These are phyloP conservation scores for Rhodocollybia butyracea DNA, from an alignment of 768 basidiomycete species.

Conservation along the genomic window DNA sequence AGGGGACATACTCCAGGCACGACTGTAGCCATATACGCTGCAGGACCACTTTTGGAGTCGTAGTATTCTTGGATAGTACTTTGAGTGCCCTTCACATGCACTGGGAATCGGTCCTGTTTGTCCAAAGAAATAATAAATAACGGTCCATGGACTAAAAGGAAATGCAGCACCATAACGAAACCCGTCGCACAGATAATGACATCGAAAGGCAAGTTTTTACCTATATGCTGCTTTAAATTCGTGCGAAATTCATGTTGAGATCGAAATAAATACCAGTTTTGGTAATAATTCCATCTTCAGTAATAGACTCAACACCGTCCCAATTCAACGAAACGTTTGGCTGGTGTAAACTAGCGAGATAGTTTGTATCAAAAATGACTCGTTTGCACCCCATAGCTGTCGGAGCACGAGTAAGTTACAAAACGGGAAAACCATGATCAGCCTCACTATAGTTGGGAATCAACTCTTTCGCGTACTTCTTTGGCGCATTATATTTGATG, in stretches of 20 bases:
- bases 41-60: slow-evolving; percentile 34
- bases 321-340: slow-evolving; percentile 50
- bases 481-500: slow-evolving; percentile 38
- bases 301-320: slow-evolving; percentile 35
- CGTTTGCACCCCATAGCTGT: slow-evolving; percentile 61
- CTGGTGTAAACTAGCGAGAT: slow-evolving; percentile 46
- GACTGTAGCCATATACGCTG: slow-evolving; percentile 41
- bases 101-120: slow-evolving; percentile 30
- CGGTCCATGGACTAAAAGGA: background rate
- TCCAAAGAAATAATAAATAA: background rate
- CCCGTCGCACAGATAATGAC: slow-evolving; percentile 40
- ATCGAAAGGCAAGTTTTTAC: slow-evolving; percentile 31
- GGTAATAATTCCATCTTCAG: slow-evolving; percentile 40
- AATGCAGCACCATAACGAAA: slow-evolving; percentile 22
- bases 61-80: slow-evolving; percentile 39
- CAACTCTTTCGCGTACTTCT: slow-evolving; percentile 41
- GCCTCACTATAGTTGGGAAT: slow-evolving; percentile 50
- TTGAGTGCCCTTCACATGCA: slow-evolving; percentile 26
- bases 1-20: slow-evolving; percentile 30
- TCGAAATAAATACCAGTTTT: slow-evolving; percentile 26
- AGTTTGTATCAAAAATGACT: slow-evolving; percentile 58
- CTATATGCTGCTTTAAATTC: slow-evolving; percentile 22
- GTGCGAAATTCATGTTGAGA: slow-evolving; percentile 11
- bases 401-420: background rate
- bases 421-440: background rate